These are phyloP conservation scores for Hirsutella minnesotensis DNA, from an alignment of 2,329 filamentous ascomycete genomes.

Conservation along the genomic window DNA sequence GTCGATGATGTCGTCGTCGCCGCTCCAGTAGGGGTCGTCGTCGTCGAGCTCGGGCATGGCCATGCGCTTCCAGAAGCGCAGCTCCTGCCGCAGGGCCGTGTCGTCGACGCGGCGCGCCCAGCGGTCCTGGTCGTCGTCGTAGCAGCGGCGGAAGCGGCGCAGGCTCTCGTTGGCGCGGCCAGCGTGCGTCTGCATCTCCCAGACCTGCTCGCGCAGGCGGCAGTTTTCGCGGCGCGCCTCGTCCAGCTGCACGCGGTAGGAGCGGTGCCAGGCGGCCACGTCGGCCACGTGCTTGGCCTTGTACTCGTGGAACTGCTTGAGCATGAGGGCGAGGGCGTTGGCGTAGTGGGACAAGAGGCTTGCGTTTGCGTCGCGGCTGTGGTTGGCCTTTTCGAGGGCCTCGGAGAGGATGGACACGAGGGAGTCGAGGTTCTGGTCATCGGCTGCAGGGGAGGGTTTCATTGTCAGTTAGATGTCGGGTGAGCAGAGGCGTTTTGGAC, in stretches of 20 bases:
- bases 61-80: constrained; percentile 56
- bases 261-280: constrained; percentile 52
- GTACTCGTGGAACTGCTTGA: constrained; percentile 54
- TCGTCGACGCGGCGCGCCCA: constrained; percentile 43
- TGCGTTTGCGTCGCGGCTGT: constrained; percentile 49
- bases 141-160: constrained; percentile 42
- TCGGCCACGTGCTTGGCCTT: constrained; percentile 51
- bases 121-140: constrained; percentile 42
- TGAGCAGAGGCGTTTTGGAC: background rate
- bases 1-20: constrained; percentile 54
- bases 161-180: constrained; percentile 44
- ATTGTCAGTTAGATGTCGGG: too few species aligned
- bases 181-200: constrained; percentile 53
- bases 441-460: constrained; percentile 26
- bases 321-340: constrained; percentile 41
- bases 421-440: constrained; percentile 47
- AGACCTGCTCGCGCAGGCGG: constrained; percentile 51
- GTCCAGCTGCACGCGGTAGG: constrained; percentile 52
- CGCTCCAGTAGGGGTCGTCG: constrained; percentile 50
- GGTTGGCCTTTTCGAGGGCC: constrained; percentile 49
- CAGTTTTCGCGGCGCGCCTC: constrained; percentile 54
- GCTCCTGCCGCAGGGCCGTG: constrained; percentile 41
- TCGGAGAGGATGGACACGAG: constrained; percentile 50
- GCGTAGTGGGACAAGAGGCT: constrained; percentile 46
- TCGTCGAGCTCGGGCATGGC: constrained; percentile 50